Conservation (phyloP, 2,329 filamentous ascomycete genomes). For the Periconia digitata region DNA sequence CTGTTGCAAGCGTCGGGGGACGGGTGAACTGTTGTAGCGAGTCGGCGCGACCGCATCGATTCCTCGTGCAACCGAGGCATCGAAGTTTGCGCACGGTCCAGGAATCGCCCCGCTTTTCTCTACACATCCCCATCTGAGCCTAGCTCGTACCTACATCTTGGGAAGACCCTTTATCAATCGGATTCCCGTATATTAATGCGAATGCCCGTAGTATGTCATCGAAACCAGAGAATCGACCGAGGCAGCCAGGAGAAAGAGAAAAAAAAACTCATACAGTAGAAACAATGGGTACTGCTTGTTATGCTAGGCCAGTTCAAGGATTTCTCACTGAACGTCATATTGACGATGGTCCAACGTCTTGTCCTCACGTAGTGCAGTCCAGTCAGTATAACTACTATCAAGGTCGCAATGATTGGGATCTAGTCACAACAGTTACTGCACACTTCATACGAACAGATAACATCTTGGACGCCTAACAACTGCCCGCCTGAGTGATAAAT, state of each 20-base stretch:
- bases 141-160: neutral
- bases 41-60: neutral
- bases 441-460: too few species aligned
- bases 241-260: neutral
- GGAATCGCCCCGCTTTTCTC: neutral
- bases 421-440: too few species aligned
- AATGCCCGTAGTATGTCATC: neutral
- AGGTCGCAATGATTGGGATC: neutral
- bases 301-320: neutral
- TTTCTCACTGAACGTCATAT: neutral
- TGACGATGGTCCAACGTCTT: neutral
- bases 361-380: neutral
- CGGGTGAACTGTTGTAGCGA: neutral
- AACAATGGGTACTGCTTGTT: neutral
- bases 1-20: too few species aligned
- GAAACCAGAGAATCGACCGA: too few species aligned
- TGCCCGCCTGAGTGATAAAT: too few species aligned
- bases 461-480: too few species aligned
- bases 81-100: neutral
- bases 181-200: neutral
- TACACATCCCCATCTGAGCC: neutral
- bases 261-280: neutral
- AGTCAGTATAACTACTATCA: neutral
- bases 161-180: neutral
- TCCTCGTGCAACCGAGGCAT: neutral